Evolutionary conservation across 139 green algal species (phyloP), one percentile per base, ranked within the genome.

Genomic region (Chlorella sp.): DNA sequence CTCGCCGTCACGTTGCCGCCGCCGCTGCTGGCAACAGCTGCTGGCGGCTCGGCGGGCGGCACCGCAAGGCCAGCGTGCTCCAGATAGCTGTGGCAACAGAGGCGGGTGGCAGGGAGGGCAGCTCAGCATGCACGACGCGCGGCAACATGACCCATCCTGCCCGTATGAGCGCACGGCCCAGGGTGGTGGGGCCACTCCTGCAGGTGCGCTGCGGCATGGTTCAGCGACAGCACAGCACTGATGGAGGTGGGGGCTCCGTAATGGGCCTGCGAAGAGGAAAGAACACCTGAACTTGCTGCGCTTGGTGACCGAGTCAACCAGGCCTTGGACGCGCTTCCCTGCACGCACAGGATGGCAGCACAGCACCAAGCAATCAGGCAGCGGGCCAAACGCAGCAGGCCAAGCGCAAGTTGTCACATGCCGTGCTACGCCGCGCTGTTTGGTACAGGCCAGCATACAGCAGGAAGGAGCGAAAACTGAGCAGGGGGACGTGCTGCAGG

Each of bases 251-350:
- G 62, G 23, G 39, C 11, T 34, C 34, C 17, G 38, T 23, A 57
- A 25, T 7, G 41, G 80, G 55, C 30, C 41, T 44, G 70, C 38
- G 71, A 3, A 13, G 32, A 51, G 20, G 39, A 23, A 34, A 13
- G 51, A 34, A 57, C 85, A 90, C 87, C 87, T 90, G 65, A 90
- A 83, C 78, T 85, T 81, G 71, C 87, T 78, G n/a, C 80, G 70
- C 83, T 90, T 88, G 56, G 76, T 69, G 26, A 89, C 87, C 39
- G 83, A 76, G 57, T 92, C 90, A 39, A 91, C 89, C 38, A 94
- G 80, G 0, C 75, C 47, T 74, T 94, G 90, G 4, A 91, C 74
- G 12, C 86, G 74, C 73, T 83, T 80, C 26, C 87, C 91, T 92
- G 91, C 64, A 87, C 0, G 64, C 26, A 69, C 11, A 21, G n/a